Evolutionary conservation across 73 alveolate species (phyloP).

Genomic region (Paramecium pentaurelia): DNA sequence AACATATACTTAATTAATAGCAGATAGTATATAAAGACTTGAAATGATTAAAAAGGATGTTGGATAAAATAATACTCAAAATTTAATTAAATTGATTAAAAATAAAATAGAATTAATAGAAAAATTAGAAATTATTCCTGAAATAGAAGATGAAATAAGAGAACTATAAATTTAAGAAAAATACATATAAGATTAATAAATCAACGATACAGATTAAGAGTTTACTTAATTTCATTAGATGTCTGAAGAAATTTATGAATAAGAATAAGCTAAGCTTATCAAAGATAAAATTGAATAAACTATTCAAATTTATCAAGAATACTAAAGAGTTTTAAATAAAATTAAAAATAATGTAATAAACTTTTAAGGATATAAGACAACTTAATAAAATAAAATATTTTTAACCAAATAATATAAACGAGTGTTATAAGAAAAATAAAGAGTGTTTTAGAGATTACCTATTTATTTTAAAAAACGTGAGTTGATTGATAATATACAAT

Average conservation of each 20-base stretch:
- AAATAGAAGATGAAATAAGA: not conserved
- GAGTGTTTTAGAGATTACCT: not conserved
- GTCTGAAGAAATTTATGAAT: not conserved
- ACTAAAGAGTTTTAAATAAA: not conserved
- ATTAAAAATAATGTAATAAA: not conserved
- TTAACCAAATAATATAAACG: not conserved
- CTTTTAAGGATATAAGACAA: not conserved
- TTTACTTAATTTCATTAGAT: not conserved
- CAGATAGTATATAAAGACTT: not conserved
- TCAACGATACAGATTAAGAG: not conserved
- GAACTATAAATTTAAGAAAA: not conserved
- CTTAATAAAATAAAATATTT: not conserved
- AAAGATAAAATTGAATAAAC: not conserved
- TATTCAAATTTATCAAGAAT: not conserved
- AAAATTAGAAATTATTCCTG: not conserved
- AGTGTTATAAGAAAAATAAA: not conserved
- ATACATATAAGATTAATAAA: not conserved
- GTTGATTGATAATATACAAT: constrained; percentile 56
- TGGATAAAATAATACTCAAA: not conserved
- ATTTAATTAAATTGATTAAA: not conserved
- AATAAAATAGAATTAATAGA: not conserved
- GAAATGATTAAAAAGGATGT: not conserved
- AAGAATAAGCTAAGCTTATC: not conserved
- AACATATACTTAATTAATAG: not conserved
- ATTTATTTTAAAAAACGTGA: not conserved